Percentiles rank a stretch among this genome's conserved stretches.
Evolutionary conservation across 129 eudicot species (phyloP).

Genomic region (Centella asiatica): DNA sequence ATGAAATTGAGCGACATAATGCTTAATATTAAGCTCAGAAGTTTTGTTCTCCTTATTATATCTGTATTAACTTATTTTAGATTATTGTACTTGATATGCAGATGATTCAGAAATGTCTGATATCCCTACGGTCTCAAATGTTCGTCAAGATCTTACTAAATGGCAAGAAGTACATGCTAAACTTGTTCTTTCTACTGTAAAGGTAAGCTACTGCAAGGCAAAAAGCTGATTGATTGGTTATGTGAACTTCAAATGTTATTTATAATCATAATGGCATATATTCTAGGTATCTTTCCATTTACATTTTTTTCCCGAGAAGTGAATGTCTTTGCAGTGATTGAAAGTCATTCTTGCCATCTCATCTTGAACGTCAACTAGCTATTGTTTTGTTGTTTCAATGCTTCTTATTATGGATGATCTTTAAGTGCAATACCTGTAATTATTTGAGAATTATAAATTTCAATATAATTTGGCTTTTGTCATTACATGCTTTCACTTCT

Average conservation of each 20-base stretch:
- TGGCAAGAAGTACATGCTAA: conserved; percentile 90
- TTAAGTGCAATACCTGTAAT: no score
- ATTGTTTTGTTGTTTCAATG: no score
- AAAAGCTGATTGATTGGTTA: neutral
- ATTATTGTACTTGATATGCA: conserved; percentile 35
- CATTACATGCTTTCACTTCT: no score
- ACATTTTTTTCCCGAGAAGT: no score
- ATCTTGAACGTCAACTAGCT: neutral
- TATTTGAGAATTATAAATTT: no score
- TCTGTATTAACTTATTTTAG: conserved; percentile 15
- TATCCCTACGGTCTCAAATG: conserved; percentile 80
- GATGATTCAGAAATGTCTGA: conserved; percentile 82
- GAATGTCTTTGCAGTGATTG: neutral
- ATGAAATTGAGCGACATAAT: neutral
- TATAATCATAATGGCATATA: neutral
- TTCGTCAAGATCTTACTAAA: conserved; percentile 86
- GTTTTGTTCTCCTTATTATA: no score
- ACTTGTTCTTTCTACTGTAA: conserved; percentile 69
- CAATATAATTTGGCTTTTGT: no score
- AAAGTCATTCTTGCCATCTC: neutral
- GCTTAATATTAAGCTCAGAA: no score
- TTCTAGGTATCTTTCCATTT: no score
- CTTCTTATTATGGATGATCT: neutral
- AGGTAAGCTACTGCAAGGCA: conserved; percentile 32
- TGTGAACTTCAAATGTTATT: no score